These are phyloP conservation scores for Bacterosira constricta DNA, from an alignment of 108 stramenopile species.

Conservation along the genomic window DNA sequence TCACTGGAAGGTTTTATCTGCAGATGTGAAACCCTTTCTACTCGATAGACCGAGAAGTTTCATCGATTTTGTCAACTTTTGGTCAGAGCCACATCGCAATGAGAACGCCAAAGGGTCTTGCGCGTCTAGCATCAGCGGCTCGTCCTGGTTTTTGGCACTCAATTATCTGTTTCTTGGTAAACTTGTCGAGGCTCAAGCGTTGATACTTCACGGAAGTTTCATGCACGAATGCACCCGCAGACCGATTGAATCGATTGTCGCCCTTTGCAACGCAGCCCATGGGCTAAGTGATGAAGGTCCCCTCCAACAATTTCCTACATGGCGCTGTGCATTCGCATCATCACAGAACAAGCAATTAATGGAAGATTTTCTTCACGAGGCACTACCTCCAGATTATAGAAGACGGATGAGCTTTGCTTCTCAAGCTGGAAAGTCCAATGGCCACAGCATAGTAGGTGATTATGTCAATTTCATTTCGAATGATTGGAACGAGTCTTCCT, in stretches of 20 bases:
- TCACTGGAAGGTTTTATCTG: not conserved
- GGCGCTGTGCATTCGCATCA: not conserved
- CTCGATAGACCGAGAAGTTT: conserved; percentile 8
- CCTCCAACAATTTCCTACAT: not conserved
- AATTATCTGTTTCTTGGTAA: conserved; percentile 6
- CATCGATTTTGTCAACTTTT: not conserved
- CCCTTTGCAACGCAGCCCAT: not conserved
- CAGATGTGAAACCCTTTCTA: conserved; percentile 11
- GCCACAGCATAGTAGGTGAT: not conserved
- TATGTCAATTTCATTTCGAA: conserved; percentile 1
- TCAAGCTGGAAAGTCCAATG: not conserved
- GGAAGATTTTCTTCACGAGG: not conserved
- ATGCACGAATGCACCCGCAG: conserved; percentile 5
- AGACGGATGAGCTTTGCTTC: conserved; percentile 11
- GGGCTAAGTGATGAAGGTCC: not conserved
- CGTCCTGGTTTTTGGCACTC: conserved; percentile 15
- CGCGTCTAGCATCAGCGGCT: conserved; percentile 3
- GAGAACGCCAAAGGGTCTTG: not conserved
- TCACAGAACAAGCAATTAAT: not conserved
- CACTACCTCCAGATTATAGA: not conserved
- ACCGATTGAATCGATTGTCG: not conserved
- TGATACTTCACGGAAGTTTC: conserved; percentile 5
- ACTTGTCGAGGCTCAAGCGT: not conserved
- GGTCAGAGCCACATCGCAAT: not conserved
- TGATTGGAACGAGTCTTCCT: conserved; percentile 9